Evolutionary conservation across 352 stramenopile genomes (phyloP), one percentile per base, ranked within the genome.

Genomic region (Globisporangium iwayamae): DNA sequence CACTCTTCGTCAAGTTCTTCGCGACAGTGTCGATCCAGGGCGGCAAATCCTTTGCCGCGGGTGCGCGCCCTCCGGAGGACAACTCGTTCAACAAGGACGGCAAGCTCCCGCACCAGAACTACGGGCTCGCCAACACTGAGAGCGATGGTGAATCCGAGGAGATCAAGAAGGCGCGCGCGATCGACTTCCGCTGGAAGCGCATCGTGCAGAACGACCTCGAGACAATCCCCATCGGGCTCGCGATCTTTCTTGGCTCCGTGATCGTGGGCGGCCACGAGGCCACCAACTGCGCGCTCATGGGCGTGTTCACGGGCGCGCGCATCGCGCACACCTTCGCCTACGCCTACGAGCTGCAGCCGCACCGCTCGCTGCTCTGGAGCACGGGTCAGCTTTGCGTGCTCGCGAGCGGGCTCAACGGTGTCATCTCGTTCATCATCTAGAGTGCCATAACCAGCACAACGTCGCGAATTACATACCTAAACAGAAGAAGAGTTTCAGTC

Each of bases 161-260:
- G 60, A 41, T 73, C n/a, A 8, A 57, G 41, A 62, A 69, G 53
- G 72, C 69, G 28, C 62, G 61, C 22, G 68, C 62, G n/a, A 53
- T 55, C 11, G 72, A 83, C 62, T 66, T 73, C 52, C 71, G 75
- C 53, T 83, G 73, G 75, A 67, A 70, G 30, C 64, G 74, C 32
- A 79, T 83, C 58, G 71, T 83, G 36, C 62, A 67, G 34, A 84
- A 84, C 67, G 73, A 84, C 65, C 67, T 81, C 38, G 75, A 84
- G 55, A 72, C 68, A 32, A 79, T 84, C 41, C 75, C 75, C 9
- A 55, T 84, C 38, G 73, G 66, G 1, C 59, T 88, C 39, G 62
- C 68, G 5, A 69, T 83, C 34, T 66, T 83, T 34, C 57, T 83
- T 14, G 76, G 74, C 25, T 79, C 75, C 14, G 72, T 81, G 30